Evolutionary conservation across 805 yeast species (phyloP).

Genomic region (Spathaspora boniae): DNA sequence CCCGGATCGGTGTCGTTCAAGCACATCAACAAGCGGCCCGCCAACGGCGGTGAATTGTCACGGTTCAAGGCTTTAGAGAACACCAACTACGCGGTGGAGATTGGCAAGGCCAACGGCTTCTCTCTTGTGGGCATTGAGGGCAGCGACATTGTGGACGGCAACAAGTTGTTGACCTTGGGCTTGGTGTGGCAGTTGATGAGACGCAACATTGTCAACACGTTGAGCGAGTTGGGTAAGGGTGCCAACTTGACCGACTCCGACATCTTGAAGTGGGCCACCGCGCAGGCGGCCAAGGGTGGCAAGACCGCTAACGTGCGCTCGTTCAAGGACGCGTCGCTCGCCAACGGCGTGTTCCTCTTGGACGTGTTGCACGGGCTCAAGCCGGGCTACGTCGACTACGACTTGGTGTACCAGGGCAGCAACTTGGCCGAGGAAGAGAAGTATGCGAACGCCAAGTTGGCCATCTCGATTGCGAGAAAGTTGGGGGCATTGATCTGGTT

Average conservation of each 20-base stretch:
- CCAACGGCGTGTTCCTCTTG: conserved; percentile 77
- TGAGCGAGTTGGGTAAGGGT: conserved; percentile 69
- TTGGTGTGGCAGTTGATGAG: conserved; percentile 99
- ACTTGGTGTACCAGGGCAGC: conserved; percentile 74
- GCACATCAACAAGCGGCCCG: conserved; percentile 82
- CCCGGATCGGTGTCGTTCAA: conserved; percentile 85
- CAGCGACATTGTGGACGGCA: conserved; percentile 93
- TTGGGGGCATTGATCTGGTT: conserved; percentile 97
- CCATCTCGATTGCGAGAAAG: conserved; percentile 97
- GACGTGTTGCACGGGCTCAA: conserved; percentile 91
- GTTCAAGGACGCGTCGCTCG: conserved; percentile 74
- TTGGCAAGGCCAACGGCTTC: conserved; percentile 89
- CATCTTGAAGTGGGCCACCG: conserved; percentile 92
- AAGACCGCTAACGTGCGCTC: conserved; percentile 70
- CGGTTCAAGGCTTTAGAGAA: conserved; percentile 95
- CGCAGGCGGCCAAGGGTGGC: conserved; percentile 82
- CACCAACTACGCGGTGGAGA: conserved; percentile 96
- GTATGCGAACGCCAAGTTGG: conserved; percentile 93
- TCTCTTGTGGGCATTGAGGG: conserved; percentile 98
- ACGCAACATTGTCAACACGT: conserved; percentile 84
- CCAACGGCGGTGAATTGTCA: conserved; percentile 67
- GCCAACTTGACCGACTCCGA: conserved; percentile 66
- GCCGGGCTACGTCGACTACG: conserved; percentile 97
- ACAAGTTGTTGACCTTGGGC: conserved; percentile 82
- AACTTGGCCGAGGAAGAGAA: conserved; percentile 69